Conservation (phyloP, 1,139 yeast genomes). For the Diutina pseudorugosa region DNA sequence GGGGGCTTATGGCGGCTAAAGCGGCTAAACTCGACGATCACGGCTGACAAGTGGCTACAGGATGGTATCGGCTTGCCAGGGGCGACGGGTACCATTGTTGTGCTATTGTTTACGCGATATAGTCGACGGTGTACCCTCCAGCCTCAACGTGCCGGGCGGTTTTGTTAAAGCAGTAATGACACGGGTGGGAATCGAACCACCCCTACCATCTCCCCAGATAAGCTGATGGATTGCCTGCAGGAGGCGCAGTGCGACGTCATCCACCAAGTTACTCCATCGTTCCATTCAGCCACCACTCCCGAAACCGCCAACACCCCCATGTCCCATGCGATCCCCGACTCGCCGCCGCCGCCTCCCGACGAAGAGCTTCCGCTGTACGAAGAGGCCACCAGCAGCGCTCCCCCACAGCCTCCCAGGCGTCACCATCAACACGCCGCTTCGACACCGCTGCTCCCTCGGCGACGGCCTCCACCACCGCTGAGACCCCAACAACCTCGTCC, state of each 20-base stretch:
- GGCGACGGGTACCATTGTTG: no score
- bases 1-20: no score
- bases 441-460: conserved; percentile 1
- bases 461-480: conserved; percentile 4
- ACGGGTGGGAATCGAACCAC: no score
- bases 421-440: neutral
- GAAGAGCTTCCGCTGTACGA: conserved; percentile 11
- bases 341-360: conserved; percentile 1
- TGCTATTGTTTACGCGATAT: no score
- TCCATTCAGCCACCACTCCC: neutral
- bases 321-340: neutral
- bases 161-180: no score
- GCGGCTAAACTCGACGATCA: no score
- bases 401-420: conserved; percentile 5
- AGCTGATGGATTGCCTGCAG: neutral
- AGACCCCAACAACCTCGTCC: conserved; percentile 3
- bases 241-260: neutral
- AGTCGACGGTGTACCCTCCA: no score
- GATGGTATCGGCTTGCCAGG: no score
- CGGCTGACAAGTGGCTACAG: no score
- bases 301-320: no score
- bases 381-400: conserved; percentile 10
- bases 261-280: neutral
- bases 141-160: no score
- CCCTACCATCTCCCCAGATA: no score